Conservation (phyloP, 345 rosid genomes). For the Orychophragmus violaceus region DNA sequence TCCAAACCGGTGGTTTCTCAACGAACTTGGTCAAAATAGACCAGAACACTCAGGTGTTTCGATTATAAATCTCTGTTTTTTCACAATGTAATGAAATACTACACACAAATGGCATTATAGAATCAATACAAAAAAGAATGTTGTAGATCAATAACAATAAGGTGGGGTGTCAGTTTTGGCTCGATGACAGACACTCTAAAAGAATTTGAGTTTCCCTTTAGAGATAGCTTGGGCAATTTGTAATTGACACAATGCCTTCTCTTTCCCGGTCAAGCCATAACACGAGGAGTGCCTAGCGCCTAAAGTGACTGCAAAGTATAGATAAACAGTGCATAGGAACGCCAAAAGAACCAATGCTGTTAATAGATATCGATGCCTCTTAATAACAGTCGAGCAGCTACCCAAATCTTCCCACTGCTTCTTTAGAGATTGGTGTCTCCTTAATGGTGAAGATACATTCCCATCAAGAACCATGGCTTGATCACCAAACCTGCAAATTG, state of each 20-base stretch:
- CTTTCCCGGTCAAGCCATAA: constrained; percentile 55
- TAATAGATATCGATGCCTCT: constrained; percentile 82
- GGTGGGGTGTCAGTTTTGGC: neutral
- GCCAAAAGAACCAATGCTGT: constrained; percentile 70
- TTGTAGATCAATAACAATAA: neutral
- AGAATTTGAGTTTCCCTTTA: constrained; percentile 54
- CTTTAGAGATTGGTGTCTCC: constrained; percentile 59
- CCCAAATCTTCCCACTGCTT: constrained; percentile 74
- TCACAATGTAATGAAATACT: neutral
- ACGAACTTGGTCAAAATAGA: neutral
- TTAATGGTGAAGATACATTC: constrained; percentile 63
- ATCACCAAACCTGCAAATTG: constrained; percentile 9
- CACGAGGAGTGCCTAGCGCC: constrained; percentile 56
- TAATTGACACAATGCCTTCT: constrained; percentile 57
- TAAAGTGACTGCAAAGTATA: constrained; percentile 85
- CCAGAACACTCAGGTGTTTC: neutral
- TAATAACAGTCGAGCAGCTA: constrained; percentile 62
- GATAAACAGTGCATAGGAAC: constrained; percentile 79
- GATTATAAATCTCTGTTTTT: neutral
- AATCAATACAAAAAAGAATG: neutral
- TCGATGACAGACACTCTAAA: constrained; percentile 20
- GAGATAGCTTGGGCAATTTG: constrained; percentile 40
- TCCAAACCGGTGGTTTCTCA: neutral
- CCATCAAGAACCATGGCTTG: constrained; percentile 65
- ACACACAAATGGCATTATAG: neutral